A percentile compares a stretch with the other conserved stretches of the same genome.
phyloP scores from a whole-genome alignment of 106 monocot genomes.

The Amphibolis antarctica region DNA sequence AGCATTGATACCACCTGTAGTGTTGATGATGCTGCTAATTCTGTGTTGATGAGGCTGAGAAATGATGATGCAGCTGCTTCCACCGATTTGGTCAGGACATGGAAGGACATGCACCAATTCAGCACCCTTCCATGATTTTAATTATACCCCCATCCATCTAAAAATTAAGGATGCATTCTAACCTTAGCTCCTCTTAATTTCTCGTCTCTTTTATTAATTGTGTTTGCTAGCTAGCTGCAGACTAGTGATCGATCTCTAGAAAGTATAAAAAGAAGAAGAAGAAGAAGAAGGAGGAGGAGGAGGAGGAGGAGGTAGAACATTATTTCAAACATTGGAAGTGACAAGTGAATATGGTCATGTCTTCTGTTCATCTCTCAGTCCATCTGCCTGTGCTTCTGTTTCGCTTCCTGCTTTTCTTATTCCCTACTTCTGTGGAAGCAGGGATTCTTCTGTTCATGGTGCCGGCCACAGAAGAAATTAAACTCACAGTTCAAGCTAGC shows the following conservation, averaged over 20 bases:
- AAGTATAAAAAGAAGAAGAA: no score
- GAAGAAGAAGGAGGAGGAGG: no score
- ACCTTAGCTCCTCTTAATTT: no score
- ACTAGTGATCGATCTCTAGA: background rate
- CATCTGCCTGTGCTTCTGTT: background rate
- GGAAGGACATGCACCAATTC: constrained; percentile 2
- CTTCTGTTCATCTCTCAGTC: background rate
- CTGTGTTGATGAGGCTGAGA: no score
- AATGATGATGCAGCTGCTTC: no score
- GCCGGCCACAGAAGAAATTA: background rate
- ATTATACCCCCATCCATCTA: no score
- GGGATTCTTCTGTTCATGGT: background rate
- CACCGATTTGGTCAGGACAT: constrained; percentile 1
- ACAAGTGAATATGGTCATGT: background rate
- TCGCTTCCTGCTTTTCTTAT: background rate
- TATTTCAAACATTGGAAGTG: constrained; percentile 1
- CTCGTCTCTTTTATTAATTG: background rate
- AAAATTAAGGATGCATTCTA: no score
- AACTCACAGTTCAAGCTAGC: no score
- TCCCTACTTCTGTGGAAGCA: constrained; percentile 3
- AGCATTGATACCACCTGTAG: background rate
- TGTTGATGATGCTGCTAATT: constrained; percentile 1
- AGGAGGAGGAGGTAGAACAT: background rate
- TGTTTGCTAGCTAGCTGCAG: background rate
- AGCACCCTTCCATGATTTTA: constrained; percentile 1